Percentiles rank a stretch among this genome's conserved stretches.
Evolutionary conservation across 2,329 filamentous ascomycete genomes (phyloP).

Genomic region (Aspergillus eucalypticola): DNA sequence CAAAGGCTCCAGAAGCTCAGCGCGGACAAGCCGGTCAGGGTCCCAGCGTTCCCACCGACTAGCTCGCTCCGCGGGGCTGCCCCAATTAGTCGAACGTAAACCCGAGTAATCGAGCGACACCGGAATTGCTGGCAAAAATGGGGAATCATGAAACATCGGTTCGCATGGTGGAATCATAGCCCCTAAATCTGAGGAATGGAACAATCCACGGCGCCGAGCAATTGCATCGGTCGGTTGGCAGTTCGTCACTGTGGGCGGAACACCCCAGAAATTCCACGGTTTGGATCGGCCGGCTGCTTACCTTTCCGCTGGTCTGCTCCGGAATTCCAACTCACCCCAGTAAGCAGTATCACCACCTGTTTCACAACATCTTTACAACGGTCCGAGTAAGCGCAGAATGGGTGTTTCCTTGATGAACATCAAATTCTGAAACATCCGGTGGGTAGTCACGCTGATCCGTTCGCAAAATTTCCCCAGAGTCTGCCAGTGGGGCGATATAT

Average conservation of each 20-base stretch:
- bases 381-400: background rate
- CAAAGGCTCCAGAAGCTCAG: slow-evolving; percentile 10
- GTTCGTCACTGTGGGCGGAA: slow-evolving; percentile 2
- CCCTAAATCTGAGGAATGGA: background rate
- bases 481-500: too few species aligned
- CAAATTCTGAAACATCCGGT: too few species aligned
- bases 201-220: background rate
- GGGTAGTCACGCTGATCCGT: too few species aligned
- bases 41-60: slow-evolving; percentile 10
- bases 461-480: too few species aligned
- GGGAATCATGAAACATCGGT: background rate
- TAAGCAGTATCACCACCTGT: background rate
- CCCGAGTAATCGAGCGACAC: background rate
- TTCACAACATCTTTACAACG: background rate
- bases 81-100: slow-evolving; percentile 7
- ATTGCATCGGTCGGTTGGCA: background rate
- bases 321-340: slow-evolving; percentile 4
- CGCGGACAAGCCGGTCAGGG: slow-evolving; percentile 14
- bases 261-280: slow-evolving; percentile 12
- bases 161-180: background rate
- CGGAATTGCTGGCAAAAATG: background rate
- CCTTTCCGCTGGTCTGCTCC: slow-evolving; percentile 15
- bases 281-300: slow-evolving; percentile 16
- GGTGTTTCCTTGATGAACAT: too few species aligned
- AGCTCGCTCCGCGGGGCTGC: slow-evolving; percentile 15